Percentiles rank a stretch among this genome's conserved stretches.
These are phyloP conservation scores for Papilionanthe hybrid DNA, from an alignment of 116 monocot genomes.

Conservation along the genomic window DNA sequence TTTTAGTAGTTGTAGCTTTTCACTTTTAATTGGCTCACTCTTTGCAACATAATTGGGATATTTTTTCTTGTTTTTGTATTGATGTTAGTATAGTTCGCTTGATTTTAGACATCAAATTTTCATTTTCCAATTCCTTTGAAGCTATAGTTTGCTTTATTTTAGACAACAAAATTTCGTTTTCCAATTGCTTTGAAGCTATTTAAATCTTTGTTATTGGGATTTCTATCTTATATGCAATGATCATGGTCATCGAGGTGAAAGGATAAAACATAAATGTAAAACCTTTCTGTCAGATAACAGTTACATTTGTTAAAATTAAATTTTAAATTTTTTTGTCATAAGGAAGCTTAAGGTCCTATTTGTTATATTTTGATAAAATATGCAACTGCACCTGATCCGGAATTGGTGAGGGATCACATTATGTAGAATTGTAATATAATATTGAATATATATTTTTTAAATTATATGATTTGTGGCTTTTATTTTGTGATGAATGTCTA, in stretches of 20 bases:
- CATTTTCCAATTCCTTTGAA: background rate
- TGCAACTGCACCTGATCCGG: background rate
- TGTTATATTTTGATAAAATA: background rate
- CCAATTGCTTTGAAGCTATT: background rate
- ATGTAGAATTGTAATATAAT: background rate
- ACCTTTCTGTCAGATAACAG: background rate
- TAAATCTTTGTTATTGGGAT: background rate
- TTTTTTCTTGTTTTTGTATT: background rate
- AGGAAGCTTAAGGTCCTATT: background rate
- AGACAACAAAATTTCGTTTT: background rate
- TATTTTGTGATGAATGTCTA: background rate
- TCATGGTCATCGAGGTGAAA: background rate
- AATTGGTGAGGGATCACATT: background rate
- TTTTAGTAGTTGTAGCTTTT: background rate
- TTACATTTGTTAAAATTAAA: background rate
- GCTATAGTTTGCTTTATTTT: background rate
- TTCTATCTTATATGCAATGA: background rate
- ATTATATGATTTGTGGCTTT: background rate
- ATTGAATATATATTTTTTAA: background rate
- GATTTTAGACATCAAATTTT: background rate
- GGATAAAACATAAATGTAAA: background rate
- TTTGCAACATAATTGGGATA: background rate
- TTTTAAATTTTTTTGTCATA: background rate
- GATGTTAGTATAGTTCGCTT: background rate
- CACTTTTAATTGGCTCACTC: too few relatives aligned